Evolutionary conservation across 108 stramenopile species (phyloP).

Genomic region (Poteriospumella lacustris): DNA sequence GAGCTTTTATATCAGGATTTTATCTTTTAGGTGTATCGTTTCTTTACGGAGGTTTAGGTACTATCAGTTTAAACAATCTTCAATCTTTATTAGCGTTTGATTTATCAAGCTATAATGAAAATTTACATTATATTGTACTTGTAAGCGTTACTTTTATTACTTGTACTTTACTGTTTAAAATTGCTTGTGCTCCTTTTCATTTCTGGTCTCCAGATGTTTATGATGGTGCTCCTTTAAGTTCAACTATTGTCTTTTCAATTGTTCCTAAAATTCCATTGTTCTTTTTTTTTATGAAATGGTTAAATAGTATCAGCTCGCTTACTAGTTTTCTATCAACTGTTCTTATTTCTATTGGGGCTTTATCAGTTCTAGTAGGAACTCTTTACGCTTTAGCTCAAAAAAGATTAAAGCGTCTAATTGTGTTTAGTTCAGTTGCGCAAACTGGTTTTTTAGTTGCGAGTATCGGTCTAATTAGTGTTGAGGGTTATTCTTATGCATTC

Average conservation of each 20-base stretch:
- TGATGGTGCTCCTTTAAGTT: constrained; percentile 15
- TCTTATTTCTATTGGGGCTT: background rate
- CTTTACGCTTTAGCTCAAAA: background rate
- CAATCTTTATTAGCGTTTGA: background rate
- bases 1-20: background rate
- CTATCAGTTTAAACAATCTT: background rate
- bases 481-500: background rate
- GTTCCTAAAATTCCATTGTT: background rate
- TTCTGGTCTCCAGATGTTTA: constrained; percentile 16
- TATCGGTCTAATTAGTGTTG: background rate
- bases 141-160: background rate
- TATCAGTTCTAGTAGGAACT: background rate
- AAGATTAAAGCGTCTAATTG: background rate
- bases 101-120: background rate
- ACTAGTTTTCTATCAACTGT: background rate
- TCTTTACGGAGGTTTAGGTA: constrained; percentile 1
- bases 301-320: background rate
- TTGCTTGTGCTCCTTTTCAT: constrained; percentile 17
- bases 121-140: background rate
- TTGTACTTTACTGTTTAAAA: constrained; percentile 4
- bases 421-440: constrained; percentile 5
- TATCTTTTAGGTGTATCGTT: background rate
- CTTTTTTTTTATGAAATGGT: constrained; percentile 20
- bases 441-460: constrained; percentile 3
- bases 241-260: constrained; percentile 13